Evolutionary conservation across 345 rosid species (phyloP).

Genomic region (Gossypium arboreum): DNA sequence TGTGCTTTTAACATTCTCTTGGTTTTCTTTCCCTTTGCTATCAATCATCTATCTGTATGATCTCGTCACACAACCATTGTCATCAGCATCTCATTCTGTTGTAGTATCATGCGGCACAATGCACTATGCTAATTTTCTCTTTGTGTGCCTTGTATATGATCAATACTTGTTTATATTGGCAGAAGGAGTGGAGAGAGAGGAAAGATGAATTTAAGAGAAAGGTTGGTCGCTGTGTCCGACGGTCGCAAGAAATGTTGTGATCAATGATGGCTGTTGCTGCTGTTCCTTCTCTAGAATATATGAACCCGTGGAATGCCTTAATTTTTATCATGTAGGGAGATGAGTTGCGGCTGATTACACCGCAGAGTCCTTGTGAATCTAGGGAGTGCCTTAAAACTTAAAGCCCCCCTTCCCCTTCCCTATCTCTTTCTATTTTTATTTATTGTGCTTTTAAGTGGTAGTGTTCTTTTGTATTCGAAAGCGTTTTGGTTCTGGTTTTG

Average conservation of each 20-base stretch:
- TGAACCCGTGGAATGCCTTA: background rate
- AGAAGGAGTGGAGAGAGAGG: conserved; percentile 74
- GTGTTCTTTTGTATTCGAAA: conserved; percentile 6
- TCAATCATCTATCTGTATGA: background rate
- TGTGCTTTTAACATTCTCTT: background rate
- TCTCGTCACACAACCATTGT: background rate
- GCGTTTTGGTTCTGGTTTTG: background rate
- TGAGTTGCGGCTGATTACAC: too few relatives aligned
- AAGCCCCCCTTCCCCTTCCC: too few relatives aligned
- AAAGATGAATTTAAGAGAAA: conserved; percentile 69
- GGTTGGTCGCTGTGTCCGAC: conserved; percentile 60
- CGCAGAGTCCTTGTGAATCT: too few relatives aligned
- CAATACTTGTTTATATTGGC: conserved; percentile 16
- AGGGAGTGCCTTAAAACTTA: too few relatives aligned
- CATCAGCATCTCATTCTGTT: background rate
- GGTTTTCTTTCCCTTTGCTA: too few relatives aligned
- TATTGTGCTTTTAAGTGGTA: too few relatives aligned
- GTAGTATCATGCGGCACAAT: background rate
- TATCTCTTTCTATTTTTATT: too few relatives aligned
- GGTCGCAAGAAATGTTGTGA: conserved; percentile 61
- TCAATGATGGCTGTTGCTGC: background rate
- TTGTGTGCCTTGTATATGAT: background rate
- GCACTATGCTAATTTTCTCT: background rate
- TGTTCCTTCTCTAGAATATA: background rate
- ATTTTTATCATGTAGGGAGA: too few relatives aligned